These are phyloP conservation scores for Kwoniella sp. DNA, from an alignment of 768 basidiomycete species.

Conservation along the genomic window DNA sequence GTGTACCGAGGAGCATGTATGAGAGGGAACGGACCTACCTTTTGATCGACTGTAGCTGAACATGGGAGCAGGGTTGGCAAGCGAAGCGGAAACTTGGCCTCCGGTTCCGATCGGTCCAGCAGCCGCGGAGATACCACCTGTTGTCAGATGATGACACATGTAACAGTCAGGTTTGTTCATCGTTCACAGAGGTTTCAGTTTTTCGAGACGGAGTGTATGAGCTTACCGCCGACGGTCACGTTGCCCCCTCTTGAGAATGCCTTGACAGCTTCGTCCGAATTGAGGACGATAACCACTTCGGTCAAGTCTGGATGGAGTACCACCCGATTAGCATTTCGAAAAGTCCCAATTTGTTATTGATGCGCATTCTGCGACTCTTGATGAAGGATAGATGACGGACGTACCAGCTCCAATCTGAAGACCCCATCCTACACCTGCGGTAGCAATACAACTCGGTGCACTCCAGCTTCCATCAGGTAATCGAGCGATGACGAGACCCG, in stretches of 20 bases:
- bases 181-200: neutral
- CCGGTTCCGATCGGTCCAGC: slow-evolving; percentile 95
- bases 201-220: neutral
- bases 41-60: slow-evolving; percentile 96
- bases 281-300: slow-evolving; percentile 95
- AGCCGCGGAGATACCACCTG: slow-evolving; percentile 61
- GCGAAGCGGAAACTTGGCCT: slow-evolving; percentile 78
- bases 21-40: slow-evolving; percentile 62
- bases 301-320: slow-evolving; percentile 49
- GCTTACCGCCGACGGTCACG: slow-evolving; percentile 86
- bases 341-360: too few relatives aligned
- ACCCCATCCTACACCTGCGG: slow-evolving; percentile 67
- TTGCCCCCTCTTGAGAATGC: slow-evolving; percentile 96
- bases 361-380: too few relatives aligned
- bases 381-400: slow-evolving; percentile 59
- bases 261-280: slow-evolving; percentile 90
- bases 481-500: slow-evolving; percentile 87
- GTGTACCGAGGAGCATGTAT: neutral
- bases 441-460: slow-evolving; percentile 95
- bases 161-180: neutral
- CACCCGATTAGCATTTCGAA: too few relatives aligned
- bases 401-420: slow-evolving; percentile 85
- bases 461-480: slow-evolving; percentile 95
- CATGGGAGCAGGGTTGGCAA: slow-evolving; percentile 85
- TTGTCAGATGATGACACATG: neutral